Evolutionary conservation across 2,329 filamentous ascomycete species (phyloP).

Genomic region (Lojkania enalia): DNA sequence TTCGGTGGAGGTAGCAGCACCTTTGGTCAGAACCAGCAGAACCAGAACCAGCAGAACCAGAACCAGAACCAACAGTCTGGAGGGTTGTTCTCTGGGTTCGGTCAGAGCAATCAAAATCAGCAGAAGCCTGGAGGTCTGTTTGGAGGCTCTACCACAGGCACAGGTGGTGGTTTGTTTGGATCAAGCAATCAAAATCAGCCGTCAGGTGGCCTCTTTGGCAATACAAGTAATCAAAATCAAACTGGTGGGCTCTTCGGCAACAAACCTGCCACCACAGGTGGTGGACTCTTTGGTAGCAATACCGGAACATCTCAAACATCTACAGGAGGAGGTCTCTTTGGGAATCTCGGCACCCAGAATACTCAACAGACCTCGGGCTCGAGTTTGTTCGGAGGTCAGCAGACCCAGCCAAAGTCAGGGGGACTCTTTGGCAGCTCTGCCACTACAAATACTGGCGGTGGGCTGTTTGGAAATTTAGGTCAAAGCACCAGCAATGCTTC

Average conservation of each 20-base stretch:
- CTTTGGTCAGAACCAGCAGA: constrained; percentile 41
- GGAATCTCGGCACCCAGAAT: constrained; percentile 35
- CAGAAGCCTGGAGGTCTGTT: constrained; percentile 57
- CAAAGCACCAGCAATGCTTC: constrained; percentile 47
- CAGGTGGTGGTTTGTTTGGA: constrained; percentile 49
- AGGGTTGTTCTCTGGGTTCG: constrained; percentile 49
- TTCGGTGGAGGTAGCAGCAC: constrained; percentile 32
- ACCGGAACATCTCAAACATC: constrained; percentile 22
- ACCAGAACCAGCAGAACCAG: constrained; percentile 27
- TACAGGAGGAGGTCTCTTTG: constrained; percentile 40
- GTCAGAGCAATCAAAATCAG: constrained; percentile 41
- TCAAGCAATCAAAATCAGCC: constrained; percentile 16
- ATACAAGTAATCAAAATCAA: constrained; percentile 35
- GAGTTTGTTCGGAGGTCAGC: constrained; percentile 44
- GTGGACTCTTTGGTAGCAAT: constrained; percentile 36
- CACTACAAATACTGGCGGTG: constrained; percentile 45
- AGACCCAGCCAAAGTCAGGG: constrained; percentile 48
- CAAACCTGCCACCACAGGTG: constrained; percentile 29
- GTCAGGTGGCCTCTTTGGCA: constrained; percentile 53
- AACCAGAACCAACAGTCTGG: constrained; percentile 30
- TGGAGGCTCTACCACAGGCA: constrained; percentile 42
- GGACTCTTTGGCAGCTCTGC: constrained; percentile 46
- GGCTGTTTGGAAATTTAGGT: constrained; percentile 52
- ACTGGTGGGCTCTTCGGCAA: constrained; percentile 48
- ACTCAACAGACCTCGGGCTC: constrained; percentile 34